Evolutionary conservation across 2,329 filamentous ascomycete species (phyloP), one percentile per base, ranked within the genome.

Genomic region (Scedosporium apiospermum): DNA sequence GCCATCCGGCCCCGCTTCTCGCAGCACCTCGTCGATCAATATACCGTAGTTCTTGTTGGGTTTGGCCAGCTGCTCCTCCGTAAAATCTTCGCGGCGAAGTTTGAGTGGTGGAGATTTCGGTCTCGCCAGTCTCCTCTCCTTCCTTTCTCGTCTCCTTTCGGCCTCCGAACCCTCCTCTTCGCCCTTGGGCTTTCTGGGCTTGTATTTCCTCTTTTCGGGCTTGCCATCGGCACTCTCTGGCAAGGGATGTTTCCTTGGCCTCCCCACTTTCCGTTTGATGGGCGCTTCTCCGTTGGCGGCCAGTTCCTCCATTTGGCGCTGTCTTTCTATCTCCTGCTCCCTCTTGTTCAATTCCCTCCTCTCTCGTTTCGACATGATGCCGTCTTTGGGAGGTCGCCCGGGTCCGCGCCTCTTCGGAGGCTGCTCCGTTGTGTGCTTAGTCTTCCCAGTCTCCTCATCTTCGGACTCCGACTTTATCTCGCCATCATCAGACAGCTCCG

Each of bases 381-480:
- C 90, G 69, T 93, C 89, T 76, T 93, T 93, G 0, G 90, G 90
- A 21, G 90, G 90, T 61, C 90, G 79, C n/a, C 90, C 90, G 9
- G 90, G 90, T 14, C 90, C 90, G 67, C 89, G 86, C 65, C 88
- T 87, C 74, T 85, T 88, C 30, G 84, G 82, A 34, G 84, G 75
- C 63, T 77, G 64, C 61, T 38, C 63, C 61, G 30, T 53, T 62
- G 16, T 60, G 61, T 26, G 61, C 57, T 49, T 64, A 51, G 27
- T 26, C 14, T 7, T 10, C 2, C 66, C 66, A 1, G 70, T 68
- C 2, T 68, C 68, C 6, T 70, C 68, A 1, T 68, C 68, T 1
- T 72, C 72, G 3, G 64, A 66, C 3, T 72, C 72, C 21, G 67
- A 68, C 18, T 72, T 72, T 9, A 63, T 67, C 7, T 69, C 68